Evolutionary conservation across 2,329 filamentous ascomycete species (phyloP).

Genomic region (Beauveria sp.): DNA sequence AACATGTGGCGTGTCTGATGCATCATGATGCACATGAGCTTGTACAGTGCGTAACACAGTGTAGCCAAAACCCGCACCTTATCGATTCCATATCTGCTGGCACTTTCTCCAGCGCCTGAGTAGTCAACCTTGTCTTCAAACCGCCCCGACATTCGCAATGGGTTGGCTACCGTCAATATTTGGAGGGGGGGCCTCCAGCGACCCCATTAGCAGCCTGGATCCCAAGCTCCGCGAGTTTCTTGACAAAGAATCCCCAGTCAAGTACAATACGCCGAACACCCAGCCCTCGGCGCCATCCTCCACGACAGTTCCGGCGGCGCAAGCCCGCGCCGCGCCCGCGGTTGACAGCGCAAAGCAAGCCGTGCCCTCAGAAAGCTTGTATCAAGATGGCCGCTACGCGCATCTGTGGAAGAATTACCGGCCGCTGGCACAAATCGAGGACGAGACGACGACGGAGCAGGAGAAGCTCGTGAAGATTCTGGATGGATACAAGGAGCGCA

Average conservation of each 20-base stretch:
- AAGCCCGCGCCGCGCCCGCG: conserved; percentile 17
- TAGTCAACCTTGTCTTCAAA: neutral
- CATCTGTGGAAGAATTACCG: conserved; percentile 90
- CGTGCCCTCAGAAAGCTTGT: conserved; percentile 45
- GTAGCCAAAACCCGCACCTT: conserved; percentile 14
- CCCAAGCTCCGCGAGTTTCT: conserved; percentile 79
- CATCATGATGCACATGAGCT: neutral
- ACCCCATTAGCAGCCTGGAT: conserved; percentile 68
- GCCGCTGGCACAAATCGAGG: conserved; percentile 62
- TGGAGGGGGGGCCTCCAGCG: conserved; percentile 36
- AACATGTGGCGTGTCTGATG: too few relatives aligned
- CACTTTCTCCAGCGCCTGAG: conserved; percentile 3
- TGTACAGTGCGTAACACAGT: conserved; percentile 16
- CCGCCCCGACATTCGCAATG: conserved; percentile 31
- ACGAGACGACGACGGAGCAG: conserved; percentile 62
- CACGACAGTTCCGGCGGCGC: conserved; percentile 12
- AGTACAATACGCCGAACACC: conserved; percentile 40
- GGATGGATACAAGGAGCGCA: conserved; percentile 76
- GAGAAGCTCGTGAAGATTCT: conserved; percentile 76
- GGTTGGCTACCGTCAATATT: conserved; percentile 51
- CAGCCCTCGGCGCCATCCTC: conserved; percentile 2
- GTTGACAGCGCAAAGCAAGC: neutral
- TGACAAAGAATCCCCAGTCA: conserved; percentile 70
- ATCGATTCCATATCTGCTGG: conserved; percentile 1
- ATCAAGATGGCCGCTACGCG: conserved; percentile 59